Conservation (phyloP, 2,329 filamentous ascomycete species). For the Xenosphaeropsis pyriputrescens region DNA sequence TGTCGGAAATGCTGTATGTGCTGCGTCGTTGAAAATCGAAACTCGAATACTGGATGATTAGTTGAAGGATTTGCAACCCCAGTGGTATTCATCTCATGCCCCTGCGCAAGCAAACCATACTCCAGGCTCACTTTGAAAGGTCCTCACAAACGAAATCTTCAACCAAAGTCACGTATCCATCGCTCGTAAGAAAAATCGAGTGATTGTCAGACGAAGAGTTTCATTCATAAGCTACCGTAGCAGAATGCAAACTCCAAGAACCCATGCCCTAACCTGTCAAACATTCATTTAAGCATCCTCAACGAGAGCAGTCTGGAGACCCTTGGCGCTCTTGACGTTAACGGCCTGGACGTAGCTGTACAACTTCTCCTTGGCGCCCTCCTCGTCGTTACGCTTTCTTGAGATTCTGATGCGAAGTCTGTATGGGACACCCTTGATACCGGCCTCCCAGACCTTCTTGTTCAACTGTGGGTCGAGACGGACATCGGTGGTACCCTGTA, state of each 20-base stretch:
- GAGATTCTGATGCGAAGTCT: slow-evolving; percentile 96
- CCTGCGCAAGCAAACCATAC: too few relatives aligned
- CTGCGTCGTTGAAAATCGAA: too few relatives aligned
- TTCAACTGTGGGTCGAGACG: slow-evolving; percentile 97
- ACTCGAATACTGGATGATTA: too few relatives aligned
- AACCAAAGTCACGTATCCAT: too few relatives aligned
- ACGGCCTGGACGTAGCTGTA: slow-evolving; percentile 99
- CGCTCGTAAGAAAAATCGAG: too few relatives aligned
- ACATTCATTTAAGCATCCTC: slow-evolving; percentile 39
- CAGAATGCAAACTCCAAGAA: slow-evolving; percentile 6
- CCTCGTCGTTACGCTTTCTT: slow-evolving; percentile 99
- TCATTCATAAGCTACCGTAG: slow-evolving; percentile 7
- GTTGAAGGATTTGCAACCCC: too few relatives aligned
- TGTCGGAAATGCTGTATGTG: too few relatives aligned
- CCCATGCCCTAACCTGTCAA: slow-evolving; percentile 2
- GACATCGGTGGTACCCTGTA: slow-evolving; percentile 87
- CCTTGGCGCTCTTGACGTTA: slow-evolving; percentile 99
- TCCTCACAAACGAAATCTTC: too few relatives aligned
- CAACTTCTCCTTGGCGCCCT: slow-evolving; percentile 98
- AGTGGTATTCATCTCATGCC: too few relatives aligned
- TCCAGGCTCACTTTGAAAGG: too few relatives aligned
- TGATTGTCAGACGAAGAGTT: slow-evolving; percentile 2
- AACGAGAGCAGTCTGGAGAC: slow-evolving; percentile 83
- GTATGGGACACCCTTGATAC: slow-evolving; percentile 97
- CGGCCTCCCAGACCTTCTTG: slow-evolving; percentile 99